Evolutionary conservation across 2,329 filamentous ascomycete genomes (phyloP), one percentile per base, ranked within the genome.

Genomic region (Eutypa lata): DNA sequence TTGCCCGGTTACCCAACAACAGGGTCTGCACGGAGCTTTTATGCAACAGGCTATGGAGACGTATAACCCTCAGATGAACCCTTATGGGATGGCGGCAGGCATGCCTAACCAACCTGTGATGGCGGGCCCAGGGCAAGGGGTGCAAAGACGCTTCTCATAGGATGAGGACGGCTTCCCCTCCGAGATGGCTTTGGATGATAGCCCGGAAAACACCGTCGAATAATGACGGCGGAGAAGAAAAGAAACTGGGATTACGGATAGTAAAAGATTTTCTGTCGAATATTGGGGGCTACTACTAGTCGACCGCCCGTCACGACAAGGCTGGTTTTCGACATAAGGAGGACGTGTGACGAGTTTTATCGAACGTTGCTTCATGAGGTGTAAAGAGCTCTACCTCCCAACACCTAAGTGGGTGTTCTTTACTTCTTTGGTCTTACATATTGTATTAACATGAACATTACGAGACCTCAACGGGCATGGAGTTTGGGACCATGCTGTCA

Each of bases 1-100:
- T 69, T 97, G 94, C 62, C 91, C 93, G 0, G 89, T 97, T 7
- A 91, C 91, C 3, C 90, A 95, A 68, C 87, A 90, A 45, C 92
- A 97, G 70, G 88, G 89, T 3, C 76, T 94, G 2, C 80, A 83
- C 49, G 73, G 75, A 3, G 75, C 74, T 1, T 83, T 76, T 57
- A 79, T 85, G 74, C 78, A 81, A 45, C 79, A 80, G 59, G 71
- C 76, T 14, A 78, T 82, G 62, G 79, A 83, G 54, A 73, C 78
- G 0, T 82, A 74, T 57, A 78, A 79, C 52, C 70, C 75, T 0
- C 79, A 82, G 59, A 80, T 84, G 68, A 83, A 83, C 57, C 80
- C 81, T 0, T 85, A 84, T 58, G 78, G 77, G 43, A 83, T 84
- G 80, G 76, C 72, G 7, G 76, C 73, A 3, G 72, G 76, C 1